Conservation (phyloP, 129 eudicot species). For the Pseudognaphalium luteoalbum region DNA sequence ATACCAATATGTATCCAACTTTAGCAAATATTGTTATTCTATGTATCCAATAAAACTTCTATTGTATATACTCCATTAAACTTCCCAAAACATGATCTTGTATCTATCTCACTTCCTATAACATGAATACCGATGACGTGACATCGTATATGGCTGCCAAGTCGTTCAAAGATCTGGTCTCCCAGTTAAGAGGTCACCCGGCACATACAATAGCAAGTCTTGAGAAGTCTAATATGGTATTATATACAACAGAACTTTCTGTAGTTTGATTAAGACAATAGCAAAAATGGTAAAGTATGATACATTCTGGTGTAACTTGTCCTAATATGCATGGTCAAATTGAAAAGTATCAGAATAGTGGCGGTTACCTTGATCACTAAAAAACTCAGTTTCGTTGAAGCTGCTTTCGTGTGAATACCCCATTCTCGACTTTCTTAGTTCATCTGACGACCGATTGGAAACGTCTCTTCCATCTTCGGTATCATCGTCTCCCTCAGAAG, state of each 20-base stretch:
- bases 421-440: constrained; percentile 94
- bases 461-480: constrained; percentile 85
- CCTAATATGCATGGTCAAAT: not conserved
- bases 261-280: not conserved
- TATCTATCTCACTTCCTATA: no score
- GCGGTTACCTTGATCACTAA: constrained; percentile 67
- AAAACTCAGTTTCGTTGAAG: constrained; percentile 58
- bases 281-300: not conserved
- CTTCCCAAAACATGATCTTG: no score
- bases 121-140: not conserved
- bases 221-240: not conserved
- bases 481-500: constrained; percentile 98
- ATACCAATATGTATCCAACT: not conserved
- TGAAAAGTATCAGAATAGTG: not conserved
- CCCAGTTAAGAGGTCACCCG: no score
- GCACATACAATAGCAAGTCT: not conserved
- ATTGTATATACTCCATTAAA: no score
- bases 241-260: no score
- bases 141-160: not conserved
- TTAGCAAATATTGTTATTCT: no score
- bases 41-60: no score
- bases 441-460: constrained; percentile 80
- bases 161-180: no score
- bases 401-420: constrained; percentile 70
- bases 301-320: not conserved